Percentiles rank a stretch among this genome's conserved stretches.
Conservation (phyloP, 305 asterid genomes). For the Petunia hybrid region DNA sequence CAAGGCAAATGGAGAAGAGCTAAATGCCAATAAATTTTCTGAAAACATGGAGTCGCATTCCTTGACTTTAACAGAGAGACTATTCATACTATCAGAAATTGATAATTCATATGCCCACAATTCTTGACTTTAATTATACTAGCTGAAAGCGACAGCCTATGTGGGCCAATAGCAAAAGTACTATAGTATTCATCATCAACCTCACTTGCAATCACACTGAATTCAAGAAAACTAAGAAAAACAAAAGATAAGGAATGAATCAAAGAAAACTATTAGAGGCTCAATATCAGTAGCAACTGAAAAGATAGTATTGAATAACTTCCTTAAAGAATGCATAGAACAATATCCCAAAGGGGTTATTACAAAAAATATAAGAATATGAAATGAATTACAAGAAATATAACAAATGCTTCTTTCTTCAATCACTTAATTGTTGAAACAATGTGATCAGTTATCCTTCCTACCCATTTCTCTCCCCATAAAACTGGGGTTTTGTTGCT, state of each 20-base stretch:
- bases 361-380: constrained; percentile 18
- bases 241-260: not conserved
- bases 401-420: constrained; percentile 26
- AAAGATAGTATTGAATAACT: constrained; percentile 8
- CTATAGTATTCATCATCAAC: not conserved
- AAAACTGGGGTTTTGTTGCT: not conserved
- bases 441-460: constrained; percentile 29
- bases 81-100: not conserved
- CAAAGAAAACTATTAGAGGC: not conserved
- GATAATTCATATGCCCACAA: not conserved
- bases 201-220: not conserved
- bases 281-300: not conserved
- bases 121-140: not conserved
- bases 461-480: constrained; percentile 9
- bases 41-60: not conserved
- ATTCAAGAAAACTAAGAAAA: not conserved
- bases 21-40: too few species aligned
- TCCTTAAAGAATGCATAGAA: constrained; percentile 20
- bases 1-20: not conserved
- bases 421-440: constrained; percentile 34
- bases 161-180: not conserved
- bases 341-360: constrained; percentile 13
- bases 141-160: not conserved
- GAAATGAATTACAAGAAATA: not conserved
- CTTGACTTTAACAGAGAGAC: not conserved